These are phyloP conservation scores for Musa itinerans DNA, from an alignment of 176 grass and related monocot species.

Conservation along the genomic window DNA sequence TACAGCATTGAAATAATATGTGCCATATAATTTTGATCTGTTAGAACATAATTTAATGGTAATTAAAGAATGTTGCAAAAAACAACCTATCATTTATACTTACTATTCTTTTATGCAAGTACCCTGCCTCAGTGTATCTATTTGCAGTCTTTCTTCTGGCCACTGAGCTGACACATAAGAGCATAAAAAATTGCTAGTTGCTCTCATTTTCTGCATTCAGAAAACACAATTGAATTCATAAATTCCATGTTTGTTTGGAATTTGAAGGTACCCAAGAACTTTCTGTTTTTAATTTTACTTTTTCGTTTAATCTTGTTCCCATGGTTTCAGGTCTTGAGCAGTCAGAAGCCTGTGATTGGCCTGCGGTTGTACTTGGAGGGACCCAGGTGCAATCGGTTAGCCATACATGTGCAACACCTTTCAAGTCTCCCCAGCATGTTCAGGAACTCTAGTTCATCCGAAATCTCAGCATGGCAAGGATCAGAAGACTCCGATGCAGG, in stretches of 20 bases:
- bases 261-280: no score
- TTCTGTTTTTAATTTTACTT: background rate
- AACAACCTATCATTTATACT: no score
- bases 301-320: background rate
- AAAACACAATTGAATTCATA: background rate
- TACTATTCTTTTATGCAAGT: no score
- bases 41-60: background rate
- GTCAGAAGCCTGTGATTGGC: constrained; percentile 61
- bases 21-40: background rate
- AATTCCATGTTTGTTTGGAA: background rate
- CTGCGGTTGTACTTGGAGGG: constrained; percentile 86
- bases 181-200: background rate
- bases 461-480: constrained; percentile 62
- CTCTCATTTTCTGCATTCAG: background rate
- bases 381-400: constrained; percentile 76
- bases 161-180: background rate
- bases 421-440: constrained; percentile 90
- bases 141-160: background rate
- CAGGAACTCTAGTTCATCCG: constrained; percentile 27
- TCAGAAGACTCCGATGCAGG: constrained; percentile 48
- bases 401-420: constrained; percentile 95
- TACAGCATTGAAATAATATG: background rate
- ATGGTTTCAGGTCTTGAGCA: constrained; percentile 53
- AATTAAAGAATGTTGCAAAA: no score
- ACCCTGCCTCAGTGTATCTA: no score